phyloP scores from a whole-genome alignment of 345 rosid genomes.

The Citrus unshiu region DNA sequence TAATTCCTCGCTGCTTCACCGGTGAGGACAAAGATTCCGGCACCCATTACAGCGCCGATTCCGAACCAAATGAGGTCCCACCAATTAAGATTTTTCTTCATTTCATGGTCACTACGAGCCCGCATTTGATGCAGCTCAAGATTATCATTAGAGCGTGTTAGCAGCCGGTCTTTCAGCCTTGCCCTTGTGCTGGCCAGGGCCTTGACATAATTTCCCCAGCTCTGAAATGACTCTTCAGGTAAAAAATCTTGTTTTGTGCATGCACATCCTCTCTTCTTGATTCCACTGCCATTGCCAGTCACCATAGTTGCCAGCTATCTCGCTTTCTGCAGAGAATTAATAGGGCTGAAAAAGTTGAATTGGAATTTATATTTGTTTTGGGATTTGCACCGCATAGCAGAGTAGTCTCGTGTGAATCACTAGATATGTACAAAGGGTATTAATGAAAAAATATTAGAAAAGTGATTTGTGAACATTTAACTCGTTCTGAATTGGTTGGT shows the following conservation, averaged over 20 bases:
- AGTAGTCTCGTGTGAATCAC: not conserved
- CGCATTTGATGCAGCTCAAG: constrained; percentile 43
- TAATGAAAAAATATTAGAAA: not conserved
- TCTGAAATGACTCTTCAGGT: constrained; percentile 65
- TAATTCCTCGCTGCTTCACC: constrained; percentile 49
- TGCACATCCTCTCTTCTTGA: constrained; percentile 23
- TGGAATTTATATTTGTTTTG: not conserved
- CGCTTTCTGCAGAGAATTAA: not conserved
- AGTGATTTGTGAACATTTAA: not conserved
- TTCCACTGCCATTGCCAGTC: constrained; percentile 1
- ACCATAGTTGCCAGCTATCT: constrained; percentile 12
- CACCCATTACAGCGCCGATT: constrained; percentile 55
- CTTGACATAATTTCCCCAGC: constrained; percentile 41
- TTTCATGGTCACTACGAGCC: constrained; percentile 48
- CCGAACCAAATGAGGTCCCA: constrained; percentile 73
- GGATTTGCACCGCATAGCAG: not conserved
- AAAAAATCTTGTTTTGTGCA: constrained; percentile 46
- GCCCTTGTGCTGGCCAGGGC: constrained; percentile 47
- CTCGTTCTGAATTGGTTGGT: not conserved
- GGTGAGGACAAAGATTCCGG: constrained; percentile 63
- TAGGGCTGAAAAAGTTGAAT: not conserved
- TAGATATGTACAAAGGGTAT: not conserved
- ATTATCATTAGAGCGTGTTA: constrained; percentile 46
- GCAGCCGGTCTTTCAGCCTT: constrained; percentile 51
- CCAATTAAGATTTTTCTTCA: constrained; percentile 63